Evolutionary conservation across 768 basidiomycete species (phyloP).

Genomic region (Tremella mesenterica): DNA sequence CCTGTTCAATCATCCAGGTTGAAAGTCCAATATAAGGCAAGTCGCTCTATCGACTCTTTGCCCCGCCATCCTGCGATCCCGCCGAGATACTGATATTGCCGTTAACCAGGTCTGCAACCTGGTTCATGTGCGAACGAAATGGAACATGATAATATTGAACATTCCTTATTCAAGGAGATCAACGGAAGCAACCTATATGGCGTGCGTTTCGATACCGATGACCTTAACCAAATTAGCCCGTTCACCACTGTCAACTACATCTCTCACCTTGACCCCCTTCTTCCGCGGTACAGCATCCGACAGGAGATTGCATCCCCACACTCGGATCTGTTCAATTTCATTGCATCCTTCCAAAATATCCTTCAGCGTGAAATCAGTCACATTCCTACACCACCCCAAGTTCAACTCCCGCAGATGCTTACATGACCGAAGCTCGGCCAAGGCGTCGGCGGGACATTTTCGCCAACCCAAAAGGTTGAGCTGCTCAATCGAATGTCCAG

Average conservation of each 20-base stretch:
- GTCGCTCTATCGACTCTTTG: too few species aligned
- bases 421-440: slow-evolving; percentile 45
- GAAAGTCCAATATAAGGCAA: too few species aligned
- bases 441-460: slow-evolving; percentile 51
- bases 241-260: not conserved
- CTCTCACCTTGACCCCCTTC: slow-evolving; percentile 36
- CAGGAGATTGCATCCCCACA: slow-evolving; percentile 47
- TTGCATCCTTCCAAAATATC: slow-evolving; percentile 52
- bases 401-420: slow-evolving; percentile 57
- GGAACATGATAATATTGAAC: too few species aligned
- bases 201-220: slow-evolving; percentile 40
- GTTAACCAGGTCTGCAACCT: too few species aligned
- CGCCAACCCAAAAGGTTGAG: slow-evolving; percentile 75
- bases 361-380: slow-evolving; percentile 75
- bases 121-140: too few species aligned
- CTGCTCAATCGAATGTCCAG: slow-evolving; percentile 52
- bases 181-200: slow-evolving; percentile 20
- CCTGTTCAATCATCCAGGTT: too few species aligned
- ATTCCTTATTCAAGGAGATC: too few species aligned
- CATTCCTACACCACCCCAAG: slow-evolving; percentile 72
- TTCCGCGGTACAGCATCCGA: slow-evolving; percentile 41
- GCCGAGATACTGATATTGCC: too few species aligned
- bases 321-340: slow-evolving; percentile 49
- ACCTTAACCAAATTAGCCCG: slow-evolving; percentile 4
- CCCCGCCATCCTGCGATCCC: too few species aligned